Evolutionary conservation across 139 green algal species (phyloP).

Genomic region (Chlorella sp.): DNA sequence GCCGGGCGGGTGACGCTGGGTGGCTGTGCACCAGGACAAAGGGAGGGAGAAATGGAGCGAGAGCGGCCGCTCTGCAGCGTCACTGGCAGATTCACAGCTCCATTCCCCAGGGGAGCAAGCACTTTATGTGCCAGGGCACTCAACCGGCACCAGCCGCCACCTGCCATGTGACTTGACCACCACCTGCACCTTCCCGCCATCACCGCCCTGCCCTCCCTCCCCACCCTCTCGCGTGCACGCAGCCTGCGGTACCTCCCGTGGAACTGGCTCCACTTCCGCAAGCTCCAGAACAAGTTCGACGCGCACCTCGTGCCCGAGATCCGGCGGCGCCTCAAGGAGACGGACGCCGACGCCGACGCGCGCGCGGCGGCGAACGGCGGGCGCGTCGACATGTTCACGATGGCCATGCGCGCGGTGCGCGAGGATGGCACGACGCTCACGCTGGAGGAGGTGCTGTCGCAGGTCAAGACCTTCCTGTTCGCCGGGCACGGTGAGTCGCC

Average conservation of each 20-base stretch:
- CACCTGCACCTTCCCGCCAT: background rate
- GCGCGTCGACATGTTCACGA: background rate
- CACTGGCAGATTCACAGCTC: background rate
- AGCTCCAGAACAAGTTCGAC: slow-evolving; percentile 3
- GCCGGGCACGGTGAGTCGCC: slow-evolving; percentile 13
- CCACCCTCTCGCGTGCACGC: background rate
- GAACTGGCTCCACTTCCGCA: background rate
- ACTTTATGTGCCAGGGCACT: no score
- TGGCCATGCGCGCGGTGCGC: background rate
- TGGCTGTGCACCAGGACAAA: no score
- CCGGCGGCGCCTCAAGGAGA: background rate
- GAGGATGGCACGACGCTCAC: background rate
- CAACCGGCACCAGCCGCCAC: no score
- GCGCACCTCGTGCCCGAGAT: slow-evolving; percentile 1
- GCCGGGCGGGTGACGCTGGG: no score
- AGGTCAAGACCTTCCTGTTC: slow-evolving; percentile 29
- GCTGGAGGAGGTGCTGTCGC: slow-evolving; percentile 8
- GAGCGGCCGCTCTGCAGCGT: background rate
- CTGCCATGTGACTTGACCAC: no score
- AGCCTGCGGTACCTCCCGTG: slow-evolving; percentile 4
- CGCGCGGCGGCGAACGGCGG: background rate
- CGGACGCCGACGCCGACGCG: background rate
- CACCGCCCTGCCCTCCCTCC: background rate
- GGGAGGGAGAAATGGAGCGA: no score
- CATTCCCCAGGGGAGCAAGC: no score